Percentiles rank a stretch among this genome's conserved stretches.
These are phyloP conservation scores for Leishmania aethiopica DNA, from an alignment of 208 protist genomes.

Conservation along the genomic window DNA sequence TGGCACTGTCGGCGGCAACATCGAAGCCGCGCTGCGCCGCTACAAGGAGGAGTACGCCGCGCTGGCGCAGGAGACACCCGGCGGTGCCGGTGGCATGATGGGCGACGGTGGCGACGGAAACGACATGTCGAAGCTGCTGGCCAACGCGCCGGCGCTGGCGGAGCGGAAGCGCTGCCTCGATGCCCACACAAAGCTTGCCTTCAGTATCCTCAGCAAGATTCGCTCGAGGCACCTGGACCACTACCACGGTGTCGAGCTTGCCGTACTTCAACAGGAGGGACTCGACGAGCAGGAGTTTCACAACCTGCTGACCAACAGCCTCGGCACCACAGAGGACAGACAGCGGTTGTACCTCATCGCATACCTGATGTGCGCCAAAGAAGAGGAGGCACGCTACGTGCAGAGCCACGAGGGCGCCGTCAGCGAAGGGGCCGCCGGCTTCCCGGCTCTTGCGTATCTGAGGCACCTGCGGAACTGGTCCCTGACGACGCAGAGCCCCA, in stretches of 20 bases:
- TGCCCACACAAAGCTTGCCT: slow-evolving; percentile 84
- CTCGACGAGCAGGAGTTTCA: slow-evolving; percentile 78
- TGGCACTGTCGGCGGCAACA: slow-evolving; percentile 66
- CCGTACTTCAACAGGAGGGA: slow-evolving; percentile 61
- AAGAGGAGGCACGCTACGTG: slow-evolving; percentile 48
- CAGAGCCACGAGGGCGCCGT: slow-evolving; percentile 31
- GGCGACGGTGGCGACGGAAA: slow-evolving; percentile 48
- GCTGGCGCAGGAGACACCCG: slow-evolving; percentile 46
- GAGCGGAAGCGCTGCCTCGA: slow-evolving; percentile 87
- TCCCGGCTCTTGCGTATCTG: slow-evolving; percentile 78
- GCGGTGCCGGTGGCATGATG: slow-evolving; percentile 36
- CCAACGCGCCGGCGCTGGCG: slow-evolving; percentile 71
- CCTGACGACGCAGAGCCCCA: slow-evolving; percentile 17
- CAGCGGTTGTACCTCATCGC: slow-evolving; percentile 86
- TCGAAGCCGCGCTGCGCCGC: slow-evolving; percentile 63
- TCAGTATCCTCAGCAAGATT: slow-evolving; percentile 73
- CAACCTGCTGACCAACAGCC: slow-evolving; percentile 46
- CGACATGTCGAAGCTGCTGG: slow-evolving; percentile 78
- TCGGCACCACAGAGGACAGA: slow-evolving; percentile 64
- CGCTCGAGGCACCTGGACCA: slow-evolving; percentile 68
- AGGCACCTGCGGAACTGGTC: slow-evolving; percentile 85
- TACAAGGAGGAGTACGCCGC: slow-evolving; percentile 80
- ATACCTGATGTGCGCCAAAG: slow-evolving; percentile 65
- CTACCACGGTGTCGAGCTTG: slow-evolving; percentile 87
- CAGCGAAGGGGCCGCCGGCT: slow-evolving; percentile 32